Evolutionary conservation across 2,329 filamentous ascomycete genomes (phyloP), one percentile per base, ranked within the genome.

Genomic region (Colletotrichum lindemuthianum): DNA sequence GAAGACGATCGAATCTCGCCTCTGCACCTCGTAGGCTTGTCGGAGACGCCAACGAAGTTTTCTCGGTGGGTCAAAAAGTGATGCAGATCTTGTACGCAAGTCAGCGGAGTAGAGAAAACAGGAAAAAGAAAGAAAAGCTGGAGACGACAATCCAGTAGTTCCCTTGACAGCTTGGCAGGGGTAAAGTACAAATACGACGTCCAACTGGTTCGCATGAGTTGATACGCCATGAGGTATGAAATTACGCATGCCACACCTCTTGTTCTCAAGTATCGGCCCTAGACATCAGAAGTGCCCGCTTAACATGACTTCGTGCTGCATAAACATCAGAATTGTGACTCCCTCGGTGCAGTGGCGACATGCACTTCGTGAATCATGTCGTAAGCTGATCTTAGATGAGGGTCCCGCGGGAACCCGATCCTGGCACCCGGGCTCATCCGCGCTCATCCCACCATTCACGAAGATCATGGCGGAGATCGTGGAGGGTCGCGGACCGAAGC

Each of bases 21-120:
- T 53, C 50, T 24, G 50, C 16, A 53, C 50, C 37, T 10, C 15
- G 34, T 39, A n/a, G 15, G 15, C 33, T 15, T 15, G 50, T 13
- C 54, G 40, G 39, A 43, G 54, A 16, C 40, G 41, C 10, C 13
- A 47, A 34, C 34, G 54, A 48, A 48, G 33, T 40, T 57, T 57
- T 32, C 54, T 12, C 10, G 12, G 52, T 57, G 54, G 54, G 37
- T 24, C 36, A 37, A 41, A 41, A 15, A 53, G 12, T 53, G n/a
- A 53, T 51, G 48, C 36, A 39, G 48, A 51, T n/a, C 12, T 36
- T 16, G 48, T 51, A 12, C 5, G 33, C 32, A 4, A n/a, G 32
- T 51, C n/a, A 24, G 24, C 24, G 24, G 24, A 24, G 24, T 24
- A 24, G 24, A 24, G 24, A 24, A 24, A 24, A 24, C 24, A 24